phyloP scores from a whole-genome alignment of 2,329 filamentous ascomycete genomes.

The Metarhizium album region DNA sequence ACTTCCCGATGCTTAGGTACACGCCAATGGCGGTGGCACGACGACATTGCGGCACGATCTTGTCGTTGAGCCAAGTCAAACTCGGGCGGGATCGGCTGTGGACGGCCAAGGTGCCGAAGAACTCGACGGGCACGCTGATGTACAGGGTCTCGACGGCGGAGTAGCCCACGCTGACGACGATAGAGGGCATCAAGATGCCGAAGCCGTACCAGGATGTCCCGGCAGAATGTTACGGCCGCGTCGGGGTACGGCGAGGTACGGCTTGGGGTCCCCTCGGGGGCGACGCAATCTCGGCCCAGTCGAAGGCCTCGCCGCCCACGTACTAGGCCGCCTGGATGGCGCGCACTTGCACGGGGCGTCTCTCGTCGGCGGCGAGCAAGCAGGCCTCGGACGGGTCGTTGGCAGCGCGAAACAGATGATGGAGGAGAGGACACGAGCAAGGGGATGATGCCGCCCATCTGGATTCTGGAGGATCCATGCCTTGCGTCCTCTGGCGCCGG shows the following conservation, averaged over 20 bases:
- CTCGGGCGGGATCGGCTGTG: conserved; percentile 38
- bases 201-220: conserved; percentile 45
- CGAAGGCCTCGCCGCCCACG: conserved; percentile 37
- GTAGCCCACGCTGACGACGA: conserved; percentile 42
- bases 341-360: conserved; percentile 37
- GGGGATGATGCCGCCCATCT: conserved; percentile 36
- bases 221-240: conserved; percentile 38
- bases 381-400: conserved; percentile 33
- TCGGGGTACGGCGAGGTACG: conserved; percentile 36
- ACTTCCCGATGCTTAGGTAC: conserved; percentile 34
- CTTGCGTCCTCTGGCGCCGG: too few species aligned
- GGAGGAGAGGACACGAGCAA: conserved; percentile 27
- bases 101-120: conserved; percentile 36
- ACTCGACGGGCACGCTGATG: conserved; percentile 46
- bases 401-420: conserved; percentile 36
- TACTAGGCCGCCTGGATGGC: conserved; percentile 34
- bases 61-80: conserved; percentile 35
- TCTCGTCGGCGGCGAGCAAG: conserved; percentile 37
- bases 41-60: conserved; percentile 33
- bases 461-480: conserved; percentile 30
- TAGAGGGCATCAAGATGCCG: conserved; percentile 45
- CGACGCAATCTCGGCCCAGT: conserved; percentile 35
- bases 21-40: conserved; percentile 35
- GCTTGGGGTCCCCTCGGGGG: conserved; percentile 37
- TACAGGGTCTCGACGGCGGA: conserved; percentile 38